Conservation (phyloP, 225 moss, liverwort and hornwort species). For the Physcomitrium patens region DNA sequence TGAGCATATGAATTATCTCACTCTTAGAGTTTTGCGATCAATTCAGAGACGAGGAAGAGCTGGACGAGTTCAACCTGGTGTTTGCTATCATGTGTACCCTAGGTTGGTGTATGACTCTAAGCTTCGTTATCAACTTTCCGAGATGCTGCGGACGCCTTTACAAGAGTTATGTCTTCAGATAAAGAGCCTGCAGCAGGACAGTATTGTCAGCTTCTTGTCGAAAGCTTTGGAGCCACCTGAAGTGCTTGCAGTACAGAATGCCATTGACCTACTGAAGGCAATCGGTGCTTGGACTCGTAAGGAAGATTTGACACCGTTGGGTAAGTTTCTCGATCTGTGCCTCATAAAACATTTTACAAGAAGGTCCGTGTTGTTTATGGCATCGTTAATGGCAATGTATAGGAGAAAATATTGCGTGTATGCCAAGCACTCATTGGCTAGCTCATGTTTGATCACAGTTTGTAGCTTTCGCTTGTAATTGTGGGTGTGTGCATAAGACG, state of each 20-base stretch:
- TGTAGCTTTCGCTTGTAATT: too few relatives aligned
- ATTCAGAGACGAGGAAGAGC: conserved; percentile 79
- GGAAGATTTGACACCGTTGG: conserved; percentile 75
- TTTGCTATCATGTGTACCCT: conserved; percentile 79
- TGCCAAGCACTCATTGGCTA: too few relatives aligned
- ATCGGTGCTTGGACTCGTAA: conserved; percentile 66
- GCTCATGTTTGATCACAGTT: too few relatives aligned
- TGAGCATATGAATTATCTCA: too few relatives aligned
- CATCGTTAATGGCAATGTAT: too few relatives aligned
- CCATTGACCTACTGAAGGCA: conserved; percentile 61
- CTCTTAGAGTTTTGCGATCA: too few relatives aligned
- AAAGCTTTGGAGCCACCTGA: conserved; percentile 77
- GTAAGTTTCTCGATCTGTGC: conserved; percentile 22
- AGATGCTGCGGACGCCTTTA: conserved; percentile 72
- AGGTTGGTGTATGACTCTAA: conserved; percentile 72
- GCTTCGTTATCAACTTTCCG: conserved; percentile 76
- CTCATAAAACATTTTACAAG: too few relatives aligned
- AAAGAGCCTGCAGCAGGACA: conserved; percentile 55
- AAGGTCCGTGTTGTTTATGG: too few relatives aligned
- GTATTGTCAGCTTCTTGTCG: conserved; percentile 46
- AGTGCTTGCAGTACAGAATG: conserved; percentile 56
- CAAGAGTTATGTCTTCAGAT: conserved; percentile 79
- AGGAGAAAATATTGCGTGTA: too few relatives aligned
- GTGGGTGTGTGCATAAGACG: too few relatives aligned
- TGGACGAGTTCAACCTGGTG: conserved; percentile 64